Percentiles rank a stretch among this genome's conserved stretches.
These are phyloP conservation scores for Sporisorium graminicola DNA, from an alignment of 1,284 basidiomycete genomes.

Conservation along the genomic window DNA sequence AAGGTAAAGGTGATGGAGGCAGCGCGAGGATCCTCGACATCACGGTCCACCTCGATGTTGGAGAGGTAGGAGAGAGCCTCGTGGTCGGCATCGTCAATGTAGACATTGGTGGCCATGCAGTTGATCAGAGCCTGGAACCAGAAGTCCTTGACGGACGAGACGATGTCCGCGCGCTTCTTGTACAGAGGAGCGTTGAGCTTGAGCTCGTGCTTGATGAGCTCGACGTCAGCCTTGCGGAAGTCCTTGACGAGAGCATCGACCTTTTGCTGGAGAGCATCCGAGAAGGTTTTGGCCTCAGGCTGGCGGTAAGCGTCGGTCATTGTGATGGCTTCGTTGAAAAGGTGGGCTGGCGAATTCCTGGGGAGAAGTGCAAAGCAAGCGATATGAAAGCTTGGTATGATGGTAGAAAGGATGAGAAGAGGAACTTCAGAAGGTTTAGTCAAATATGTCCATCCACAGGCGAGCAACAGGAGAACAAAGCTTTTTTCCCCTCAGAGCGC, in stretches of 20 bases:
- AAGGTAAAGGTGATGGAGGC: conserved; percentile 63
- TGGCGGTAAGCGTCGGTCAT: conserved; percentile 46
- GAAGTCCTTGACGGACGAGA: conserved; percentile 59
- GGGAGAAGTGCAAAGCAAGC: background rate
- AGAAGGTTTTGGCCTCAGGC: conserved; percentile 51
- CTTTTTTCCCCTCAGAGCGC: background rate
- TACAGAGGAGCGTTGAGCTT: conserved; percentile 63
- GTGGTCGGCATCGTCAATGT: conserved; percentile 67
- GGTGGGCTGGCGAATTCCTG: background rate
- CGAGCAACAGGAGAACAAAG: background rate
- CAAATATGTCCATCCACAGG: conserved; percentile 7
- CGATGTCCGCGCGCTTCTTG: conserved; percentile 62
- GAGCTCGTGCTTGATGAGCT: conserved; percentile 60
- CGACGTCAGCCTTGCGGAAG: conserved; percentile 55
- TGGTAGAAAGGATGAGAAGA: background rate
- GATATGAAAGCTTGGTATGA: background rate
- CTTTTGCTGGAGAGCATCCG: conserved; percentile 45
- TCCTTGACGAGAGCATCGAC: conserved; percentile 56
- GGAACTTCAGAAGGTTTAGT: background rate
- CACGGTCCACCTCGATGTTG: conserved; percentile 58
- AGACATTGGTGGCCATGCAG: conserved; percentile 64
- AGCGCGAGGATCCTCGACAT: conserved; percentile 61
- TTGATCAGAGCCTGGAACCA: conserved; percentile 67
- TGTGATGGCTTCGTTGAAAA: background rate
- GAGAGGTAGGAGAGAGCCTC: conserved; percentile 60